Base-by-base conservation (phyloP, 2,329 filamentous ascomycete species). In the Daldinia sp. region DNA sequence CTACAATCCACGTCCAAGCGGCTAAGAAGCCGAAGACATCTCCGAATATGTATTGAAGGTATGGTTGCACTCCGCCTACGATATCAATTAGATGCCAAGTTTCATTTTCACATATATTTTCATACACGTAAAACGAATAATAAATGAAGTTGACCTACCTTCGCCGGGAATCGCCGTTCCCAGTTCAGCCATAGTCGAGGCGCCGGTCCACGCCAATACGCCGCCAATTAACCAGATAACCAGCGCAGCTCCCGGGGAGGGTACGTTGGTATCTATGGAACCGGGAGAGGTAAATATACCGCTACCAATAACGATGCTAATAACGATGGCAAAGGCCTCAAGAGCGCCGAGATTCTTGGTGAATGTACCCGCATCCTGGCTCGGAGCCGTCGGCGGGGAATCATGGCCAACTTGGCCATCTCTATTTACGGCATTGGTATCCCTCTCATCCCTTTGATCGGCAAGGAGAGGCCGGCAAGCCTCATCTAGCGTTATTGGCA, bases 211-310 rank as follows among this genome's bases (percentile, higher is more conserved):
- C 0, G 86, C 87, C 19, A 90, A 76, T 0, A 88, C 71, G 1
- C 87, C 87, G 15, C 85, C 86, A 9, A 88, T 76, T 0, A 87
- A 77, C 87, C 87, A 90, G 6, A 89, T 81, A 1, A 85, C 68
- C 32, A 90, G 69, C 1, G 86, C 85, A 1, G 79, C 77, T 7
- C 84, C 86, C 0, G 87, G 86, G 0, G 87, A 89, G 0, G 86
- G 85, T 2, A 88, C 85, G 66, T 89, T 87, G 13, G 82, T 82
- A 69, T 89, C 86, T 61, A 90, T 86, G 9, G 85, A 81, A 0
- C 86, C 85, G 0, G 87, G 87, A 1, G 86, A 88, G 0, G 87
- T 88, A 68, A 90, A 90, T 15, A 90, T 83, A 30, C 87, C 87
- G 53, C 84, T 86, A 6, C 87, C 87, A 48, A 89, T 87, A 55